Evolutionary conservation across 2,329 filamentous ascomycete species (phyloP).

Genomic region (Fusarium caatingaense): DNA sequence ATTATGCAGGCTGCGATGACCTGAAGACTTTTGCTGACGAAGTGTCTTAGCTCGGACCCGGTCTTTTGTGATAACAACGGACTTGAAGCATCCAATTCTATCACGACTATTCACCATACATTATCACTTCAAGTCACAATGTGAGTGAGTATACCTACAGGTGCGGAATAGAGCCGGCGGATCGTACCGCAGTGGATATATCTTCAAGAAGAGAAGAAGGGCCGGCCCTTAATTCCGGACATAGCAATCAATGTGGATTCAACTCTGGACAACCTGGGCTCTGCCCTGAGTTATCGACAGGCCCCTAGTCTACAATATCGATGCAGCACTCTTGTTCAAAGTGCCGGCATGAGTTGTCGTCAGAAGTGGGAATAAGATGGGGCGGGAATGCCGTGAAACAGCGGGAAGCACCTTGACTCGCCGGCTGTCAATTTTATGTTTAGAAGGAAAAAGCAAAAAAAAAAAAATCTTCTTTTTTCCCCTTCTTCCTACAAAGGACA

Average conservation of each 20-base stretch:
- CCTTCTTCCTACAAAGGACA: background rate
- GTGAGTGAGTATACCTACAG: background rate
- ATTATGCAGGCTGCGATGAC: conserved; percentile 9
- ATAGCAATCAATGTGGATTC: background rate
- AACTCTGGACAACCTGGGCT: background rate
- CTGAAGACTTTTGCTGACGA: conserved; percentile 1
- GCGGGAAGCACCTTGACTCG: conserved; percentile 21
- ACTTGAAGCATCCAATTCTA: background rate
- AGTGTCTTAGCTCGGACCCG: background rate
- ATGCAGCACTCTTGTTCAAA: conserved; percentile 15
- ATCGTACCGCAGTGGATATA: conserved; percentile 1
- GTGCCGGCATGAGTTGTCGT: conserved; percentile 38
- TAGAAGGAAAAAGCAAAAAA: conserved; percentile 21
- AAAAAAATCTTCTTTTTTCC: conserved; percentile 8
- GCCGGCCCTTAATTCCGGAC: background rate
- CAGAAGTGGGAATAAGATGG: conserved; percentile 40
- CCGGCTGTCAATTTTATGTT: conserved; percentile 2
- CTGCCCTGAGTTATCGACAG: background rate
- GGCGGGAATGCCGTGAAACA: conserved; percentile 37
- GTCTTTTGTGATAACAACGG: background rate
- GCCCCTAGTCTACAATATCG: background rate
- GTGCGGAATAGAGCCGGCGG: background rate
- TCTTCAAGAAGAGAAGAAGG: background rate
- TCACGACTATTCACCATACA: background rate
- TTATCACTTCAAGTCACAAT: background rate